Conservation (phyloP, 2,329 filamentous ascomycete genomes). For the Aspergillus felis region DNA sequence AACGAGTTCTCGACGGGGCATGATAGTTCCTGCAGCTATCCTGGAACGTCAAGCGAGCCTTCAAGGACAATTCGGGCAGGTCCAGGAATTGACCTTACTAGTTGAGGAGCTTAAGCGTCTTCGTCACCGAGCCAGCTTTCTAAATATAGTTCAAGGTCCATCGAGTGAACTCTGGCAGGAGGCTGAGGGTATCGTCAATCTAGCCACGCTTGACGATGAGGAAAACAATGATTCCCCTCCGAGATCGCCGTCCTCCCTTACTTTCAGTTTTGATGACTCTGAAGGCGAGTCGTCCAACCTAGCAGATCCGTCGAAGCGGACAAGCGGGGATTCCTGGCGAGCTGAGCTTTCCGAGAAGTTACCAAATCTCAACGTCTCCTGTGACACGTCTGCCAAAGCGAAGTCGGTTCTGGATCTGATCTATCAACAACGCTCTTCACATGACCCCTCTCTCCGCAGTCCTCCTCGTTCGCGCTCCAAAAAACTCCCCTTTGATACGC, state of each 20-base stretch:
- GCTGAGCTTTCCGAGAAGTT: constrained; percentile 23
- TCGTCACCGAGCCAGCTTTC: constrained; percentile 50
- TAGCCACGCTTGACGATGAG: constrained; percentile 62
- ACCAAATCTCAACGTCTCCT: constrained; percentile 26
- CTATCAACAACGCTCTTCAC: constrained; percentile 45
- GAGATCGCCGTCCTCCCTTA: constrained; percentile 54
- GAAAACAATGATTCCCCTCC: constrained; percentile 49
- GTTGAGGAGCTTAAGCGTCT: constrained; percentile 64
- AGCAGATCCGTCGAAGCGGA: constrained; percentile 26
- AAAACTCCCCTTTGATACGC: constrained; percentile 65
- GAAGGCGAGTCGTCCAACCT: constrained; percentile 47
- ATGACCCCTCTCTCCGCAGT: constrained; percentile 22
- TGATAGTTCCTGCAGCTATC: constrained; percentile 57
- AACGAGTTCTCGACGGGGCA: constrained; percentile 25
- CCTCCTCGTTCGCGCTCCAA: constrained; percentile 28
- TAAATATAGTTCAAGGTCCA: constrained; percentile 52
- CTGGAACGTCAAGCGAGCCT: constrained; percentile 63
- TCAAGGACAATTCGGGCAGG: constrained; percentile 60
- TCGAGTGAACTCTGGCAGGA: constrained; percentile 58
- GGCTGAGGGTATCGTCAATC: constrained; percentile 63
- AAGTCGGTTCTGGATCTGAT: constrained; percentile 60
- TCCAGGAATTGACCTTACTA: constrained; percentile 60
- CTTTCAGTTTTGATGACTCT: constrained; percentile 56
- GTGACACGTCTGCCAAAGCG: constrained; percentile 55
- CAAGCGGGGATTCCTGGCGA: constrained; percentile 30